Evolutionary conservation across 257 asterid genomes (phyloP).

Genomic region (Misopates orontium): DNA sequence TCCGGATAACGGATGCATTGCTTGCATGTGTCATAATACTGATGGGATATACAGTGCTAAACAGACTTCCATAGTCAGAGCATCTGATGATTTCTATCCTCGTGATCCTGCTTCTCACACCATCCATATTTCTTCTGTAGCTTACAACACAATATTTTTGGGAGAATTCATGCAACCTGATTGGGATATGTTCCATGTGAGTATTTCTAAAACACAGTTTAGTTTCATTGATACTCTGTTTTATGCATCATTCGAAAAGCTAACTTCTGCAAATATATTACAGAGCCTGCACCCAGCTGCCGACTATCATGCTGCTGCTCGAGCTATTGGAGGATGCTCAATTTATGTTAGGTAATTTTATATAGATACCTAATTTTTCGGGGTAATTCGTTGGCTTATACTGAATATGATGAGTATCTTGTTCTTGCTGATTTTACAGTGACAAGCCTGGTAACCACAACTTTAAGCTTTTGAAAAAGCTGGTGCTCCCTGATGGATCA

Average conservation of each 20-base stretch:
- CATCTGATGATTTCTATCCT: slow-evolving; percentile 93
- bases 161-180: slow-evolving; percentile 96
- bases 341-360: slow-evolving; percentile 76
- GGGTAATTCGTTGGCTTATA: background rate
- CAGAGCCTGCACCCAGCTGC: slow-evolving; percentile 97
- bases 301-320: slow-evolving; percentile 97
- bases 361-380: background rate
- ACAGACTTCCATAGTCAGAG: slow-evolving; percentile 84
- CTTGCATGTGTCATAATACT: slow-evolving; percentile 97
- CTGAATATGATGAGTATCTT: background rate
- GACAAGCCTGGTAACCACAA: slow-evolving; percentile 89
- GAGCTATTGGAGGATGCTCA: slow-evolving; percentile 73
- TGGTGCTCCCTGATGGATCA: slow-evolving; percentile 93
- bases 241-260: background rate
- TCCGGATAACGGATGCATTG: slow-evolving; percentile 80
- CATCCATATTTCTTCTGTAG: slow-evolving; percentile 84
- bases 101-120: slow-evolving; percentile 98
- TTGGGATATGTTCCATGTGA: slow-evolving; percentile 98
- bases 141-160: slow-evolving; percentile 77
- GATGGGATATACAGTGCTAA: slow-evolving; percentile 82
- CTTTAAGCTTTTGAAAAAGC: slow-evolving; percentile 81
- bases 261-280: slow-evolving; percentile 19
- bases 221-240: background rate
- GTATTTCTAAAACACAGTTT: slow-evolving; percentile 24
- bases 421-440: slow-evolving; percentile 30